Base-by-base conservation (phyloP, 2,329 filamentous ascomycete genomes). In the Cytospora paraplurivora region DNA sequence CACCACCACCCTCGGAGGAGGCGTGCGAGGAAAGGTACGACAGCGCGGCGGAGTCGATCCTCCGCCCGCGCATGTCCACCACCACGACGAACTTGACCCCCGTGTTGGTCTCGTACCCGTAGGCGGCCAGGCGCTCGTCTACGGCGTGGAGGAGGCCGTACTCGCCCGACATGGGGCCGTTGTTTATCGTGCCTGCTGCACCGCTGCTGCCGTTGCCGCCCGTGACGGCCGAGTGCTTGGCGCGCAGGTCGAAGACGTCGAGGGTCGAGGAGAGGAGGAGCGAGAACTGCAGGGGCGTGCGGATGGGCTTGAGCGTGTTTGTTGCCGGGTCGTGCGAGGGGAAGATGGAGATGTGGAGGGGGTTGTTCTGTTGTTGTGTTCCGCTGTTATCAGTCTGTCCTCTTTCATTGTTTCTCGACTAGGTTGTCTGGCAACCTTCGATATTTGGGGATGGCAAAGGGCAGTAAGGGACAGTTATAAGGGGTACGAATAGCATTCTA, bases 31-130 rank as follows among this genome's bases (percentile, higher is more conserved):
- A n/a, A 1, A 41, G 50, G 7, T 34, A 47, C 2, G 61, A 68
- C 53, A 66, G 69, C 56, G 11, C 70, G 3, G 64, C 62, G 4
- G 63, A 72, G 57, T 76, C 78, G 59, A 81, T 77, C 56, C 83
- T 78, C 27, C 89, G 81, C 1, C 93, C 93, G 69, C 93, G 87
- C 85, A 96, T 92, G 77, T 99, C 94, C 35, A 98, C 89, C 4
- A 97, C 86, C 67, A 93, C 89, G 38, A 98, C 88, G 72, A 99
- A 88, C 74, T 94, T 93, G 67, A 97, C 87, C 49, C 93, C 93
- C 33, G 95, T 98, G 77, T 97, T 98, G 62, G 95, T 97, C 76
- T 98, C 86, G 87, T 92, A 97, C 71, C 95, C 95, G 79, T 98
- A 99, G 69, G 93, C 90, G 41, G 93, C 93, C 54, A 98, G 84